These are phyloP conservation scores for Cyclospora cayetanensis DNA, from an alignment of 169 alveolate genomes.

Conservation along the genomic window DNA sequence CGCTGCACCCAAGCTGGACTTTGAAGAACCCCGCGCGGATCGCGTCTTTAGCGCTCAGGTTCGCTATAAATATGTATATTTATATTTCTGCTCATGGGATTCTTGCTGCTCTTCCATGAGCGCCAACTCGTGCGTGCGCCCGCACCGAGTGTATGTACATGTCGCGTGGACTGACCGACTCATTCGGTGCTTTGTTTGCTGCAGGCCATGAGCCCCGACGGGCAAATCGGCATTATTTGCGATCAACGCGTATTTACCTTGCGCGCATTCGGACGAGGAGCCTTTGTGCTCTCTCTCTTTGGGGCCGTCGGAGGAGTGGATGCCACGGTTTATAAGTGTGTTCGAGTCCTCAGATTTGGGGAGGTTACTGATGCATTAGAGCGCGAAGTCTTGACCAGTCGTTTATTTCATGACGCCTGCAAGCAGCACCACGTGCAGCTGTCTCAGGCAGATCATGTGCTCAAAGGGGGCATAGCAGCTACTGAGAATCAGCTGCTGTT, in stretches of 20 bases:
- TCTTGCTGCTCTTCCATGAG: neutral
- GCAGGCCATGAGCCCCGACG: neutral
- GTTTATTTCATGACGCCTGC: neutral
- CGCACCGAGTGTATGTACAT: neutral
- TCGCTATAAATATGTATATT: no score
- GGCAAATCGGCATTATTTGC: neutral
- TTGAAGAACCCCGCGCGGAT: neutral
- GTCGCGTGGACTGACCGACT: no score
- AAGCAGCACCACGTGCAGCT: neutral
- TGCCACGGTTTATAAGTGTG: slow-evolving; percentile 5
- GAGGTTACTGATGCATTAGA: neutral
- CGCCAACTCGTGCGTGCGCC: neutral
- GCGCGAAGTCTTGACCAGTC: neutral
- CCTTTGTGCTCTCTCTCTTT: neutral
- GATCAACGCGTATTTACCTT: neutral
- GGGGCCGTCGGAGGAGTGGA: slow-evolving; percentile 26
- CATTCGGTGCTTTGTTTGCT: neutral
- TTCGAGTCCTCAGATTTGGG: neutral
- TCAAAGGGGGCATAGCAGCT: neutral
- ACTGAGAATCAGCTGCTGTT: neutral
- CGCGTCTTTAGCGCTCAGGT: neutral
- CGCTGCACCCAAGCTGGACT: neutral
- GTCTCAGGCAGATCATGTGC: neutral
- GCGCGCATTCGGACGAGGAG: neutral
- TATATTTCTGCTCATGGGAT: no score